phyloP scores from a whole-genome alignment of 2,329 filamentous ascomycete species.

The Colletotrichum ledebouriae region DNA sequence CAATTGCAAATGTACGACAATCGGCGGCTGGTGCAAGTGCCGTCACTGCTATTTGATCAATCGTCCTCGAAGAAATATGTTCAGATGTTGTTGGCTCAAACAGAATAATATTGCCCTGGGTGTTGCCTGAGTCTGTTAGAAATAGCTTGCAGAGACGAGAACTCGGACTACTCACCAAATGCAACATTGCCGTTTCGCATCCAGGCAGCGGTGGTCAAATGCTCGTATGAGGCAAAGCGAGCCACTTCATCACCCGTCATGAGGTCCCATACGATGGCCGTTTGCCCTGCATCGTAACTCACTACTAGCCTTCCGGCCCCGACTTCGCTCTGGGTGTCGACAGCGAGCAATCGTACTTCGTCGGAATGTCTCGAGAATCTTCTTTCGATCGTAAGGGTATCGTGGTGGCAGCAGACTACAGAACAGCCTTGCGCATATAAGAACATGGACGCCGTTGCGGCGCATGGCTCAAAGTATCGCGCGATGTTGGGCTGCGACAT shows the following conservation, averaged over 20 bases:
- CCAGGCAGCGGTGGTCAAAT: conserved; percentile 88
- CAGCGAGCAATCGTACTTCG: conserved; percentile 85
- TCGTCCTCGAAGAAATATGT: conserved; percentile 89
- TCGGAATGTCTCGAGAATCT: conserved; percentile 87
- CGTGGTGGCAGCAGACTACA: conserved; percentile 91
- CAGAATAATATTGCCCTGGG: conserved; percentile 91
- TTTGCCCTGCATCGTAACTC: conserved; percentile 92
- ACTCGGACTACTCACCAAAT: conserved; percentile 76
- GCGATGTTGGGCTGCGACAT: conserved; percentile 64
- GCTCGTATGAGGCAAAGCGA: conserved; percentile 92
- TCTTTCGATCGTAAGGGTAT: conserved; percentile 89
- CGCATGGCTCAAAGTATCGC: conserved; percentile 84
- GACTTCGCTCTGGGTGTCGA: conserved; percentile 91
- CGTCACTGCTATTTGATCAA: conserved; percentile 94
- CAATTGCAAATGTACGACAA: conserved; percentile 95
- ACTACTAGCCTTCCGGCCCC: conserved; percentile 89
- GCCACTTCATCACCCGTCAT: conserved; percentile 91
- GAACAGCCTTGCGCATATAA: conserved; percentile 87
- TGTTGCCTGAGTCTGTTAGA: conserved; percentile 75
- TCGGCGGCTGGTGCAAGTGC: conserved; percentile 89
- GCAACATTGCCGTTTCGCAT: conserved; percentile 98
- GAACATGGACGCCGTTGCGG: conserved; percentile 90
- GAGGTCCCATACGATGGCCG: conserved; percentile 96
- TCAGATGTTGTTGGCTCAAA: conserved; percentile 96
- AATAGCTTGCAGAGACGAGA: conserved; percentile 31